Evolutionary conservation across 2,329 filamentous ascomycete species (phyloP), one percentile per base, ranked within the genome.

Genomic region (Cladobotryum mycophilum): DNA sequence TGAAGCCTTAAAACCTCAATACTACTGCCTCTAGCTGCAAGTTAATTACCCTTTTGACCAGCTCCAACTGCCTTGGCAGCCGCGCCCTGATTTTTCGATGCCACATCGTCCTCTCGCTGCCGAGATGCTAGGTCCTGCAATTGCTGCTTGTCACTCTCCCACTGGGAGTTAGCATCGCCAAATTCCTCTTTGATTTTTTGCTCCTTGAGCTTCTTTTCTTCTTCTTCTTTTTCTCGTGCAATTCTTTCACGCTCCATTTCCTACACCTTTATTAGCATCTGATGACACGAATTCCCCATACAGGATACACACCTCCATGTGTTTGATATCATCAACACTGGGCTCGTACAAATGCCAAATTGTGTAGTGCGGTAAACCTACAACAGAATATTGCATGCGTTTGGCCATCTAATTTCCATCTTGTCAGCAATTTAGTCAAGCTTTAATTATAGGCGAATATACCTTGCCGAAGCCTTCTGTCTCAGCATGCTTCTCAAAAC

Each of bases 281-380:
- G 1, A 5, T 2, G 13, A 3, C 17, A 5, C 25, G 13, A 13
- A 20, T 14, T 12, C 4, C 41, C 9, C 4, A 3, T 12, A 38
- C 5, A 15, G 33, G 17, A 8, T 35, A 62, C 73, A 53, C 68
- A 84, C 82, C 74, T 91, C 92, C 93, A 99, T 99, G 64, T 97
- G 93, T 53, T 88, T 85, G 56, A 97, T 88, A 63, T 99, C 93
- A 63, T 99, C 93, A 14, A 96, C 88, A 62, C 89, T 96, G n/a
- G 93, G 93, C 70, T 99, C 93, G 74, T 99, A 99, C 63, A 99
- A 77, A 84, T 99, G 93, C 93, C 93, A 99, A 58, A 99, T 96
- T 1, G 90, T 96, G 69, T 99, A 99, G 67, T 99, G 93, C 6
- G 93, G 93, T 43, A 99, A 78, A 33, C 93, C 93, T 52, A 99